phyloP scores from a whole-genome alignment of 2,329 filamentous ascomycete genomes.

The Xylariaceae sp. region DNA sequence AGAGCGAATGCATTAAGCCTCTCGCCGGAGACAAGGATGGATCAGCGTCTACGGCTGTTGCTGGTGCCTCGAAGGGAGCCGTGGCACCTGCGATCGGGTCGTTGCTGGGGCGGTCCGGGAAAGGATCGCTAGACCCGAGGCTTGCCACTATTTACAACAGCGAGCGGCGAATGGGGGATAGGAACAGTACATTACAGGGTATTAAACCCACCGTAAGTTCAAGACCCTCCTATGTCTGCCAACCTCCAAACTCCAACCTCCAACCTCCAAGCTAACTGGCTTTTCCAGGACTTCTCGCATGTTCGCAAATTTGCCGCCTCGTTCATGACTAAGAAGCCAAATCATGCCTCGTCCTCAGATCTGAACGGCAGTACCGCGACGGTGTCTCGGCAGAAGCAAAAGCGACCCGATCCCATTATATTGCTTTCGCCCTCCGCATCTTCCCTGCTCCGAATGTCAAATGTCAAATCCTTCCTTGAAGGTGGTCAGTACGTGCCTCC shows the following conservation, averaged over 20 bases:
- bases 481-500: slow-evolving; percentile 74
- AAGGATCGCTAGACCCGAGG: slow-evolving; percentile 70
- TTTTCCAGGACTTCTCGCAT: slow-evolving; percentile 80
- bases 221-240: background rate
- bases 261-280: background rate
- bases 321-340: slow-evolving; percentile 62
- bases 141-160: slow-evolving; percentile 84
- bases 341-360: slow-evolving; percentile 34
- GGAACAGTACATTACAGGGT: slow-evolving; percentile 80
- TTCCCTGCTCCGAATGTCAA: slow-evolving; percentile 88
- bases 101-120: slow-evolving; percentile 48
- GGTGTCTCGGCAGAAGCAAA: slow-evolving; percentile 49
- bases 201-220: slow-evolving; percentile 74
- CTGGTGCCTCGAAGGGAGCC: slow-evolving; percentile 36
- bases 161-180: slow-evolving; percentile 86
- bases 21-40: slow-evolving; percentile 60
- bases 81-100: slow-evolving; percentile 38
- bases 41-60: slow-evolving; percentile 38
- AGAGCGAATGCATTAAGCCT: slow-evolving; percentile 88
- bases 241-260: background rate
- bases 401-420: slow-evolving; percentile 77
- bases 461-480: slow-evolving; percentile 91
- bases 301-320: slow-evolving; percentile 78
- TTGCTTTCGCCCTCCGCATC: slow-evolving; percentile 94
- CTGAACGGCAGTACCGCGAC: slow-evolving; percentile 42